Base-by-base conservation (phyloP, 371 early-diverging fungal species). In the Mucor circinelloides region DNA sequence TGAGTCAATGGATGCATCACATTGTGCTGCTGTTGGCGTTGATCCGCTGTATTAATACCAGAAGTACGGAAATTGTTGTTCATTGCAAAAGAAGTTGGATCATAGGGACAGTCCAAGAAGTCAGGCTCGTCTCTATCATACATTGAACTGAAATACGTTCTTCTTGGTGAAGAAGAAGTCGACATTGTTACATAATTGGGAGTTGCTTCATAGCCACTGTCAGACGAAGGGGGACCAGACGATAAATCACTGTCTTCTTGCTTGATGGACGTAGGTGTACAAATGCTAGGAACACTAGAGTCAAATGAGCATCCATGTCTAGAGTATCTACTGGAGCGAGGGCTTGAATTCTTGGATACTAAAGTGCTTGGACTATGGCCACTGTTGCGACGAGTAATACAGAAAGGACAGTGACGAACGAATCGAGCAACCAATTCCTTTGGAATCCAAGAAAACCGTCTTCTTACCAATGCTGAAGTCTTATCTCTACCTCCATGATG, bases 401-500 rank as follows among this genome's bases (percentile, higher is more conserved):
- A 76, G 17, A 70, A 76, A 6, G 76, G 76, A 61, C 76, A 76
- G 27, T 76, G 76, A 10, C 76, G 73, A 31, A 76, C 76, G 30
- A 76, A 76, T 25, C 74, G 66, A 25, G 76, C 76, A 13, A 76
- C 71, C n/a, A 76, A 44, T 52, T 76, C 76, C 36, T 76, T 76
- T 19, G 76, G 76, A 27, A 76, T 76, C 76, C 76, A 76, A 27
- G 76, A 76, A 44, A 66, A 76, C 27, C 70, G 61, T 71, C 63
- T 67, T 57, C 76, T 61, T 52, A 85, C 88, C 79, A 86, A 78
- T 28, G 88, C 88, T 8, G 88, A 85, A 19, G 88, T 86, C 55
- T 88, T 88, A 63, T 88, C 88, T 65, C 88, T 70, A 3, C 88
- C 88, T n/a, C 87, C 88, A 63, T 88, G 87, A 54, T 85, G 84